Evolutionary conservation across 257 asterid species (phyloP).

Genomic region (Mitragyna speciosa): DNA sequence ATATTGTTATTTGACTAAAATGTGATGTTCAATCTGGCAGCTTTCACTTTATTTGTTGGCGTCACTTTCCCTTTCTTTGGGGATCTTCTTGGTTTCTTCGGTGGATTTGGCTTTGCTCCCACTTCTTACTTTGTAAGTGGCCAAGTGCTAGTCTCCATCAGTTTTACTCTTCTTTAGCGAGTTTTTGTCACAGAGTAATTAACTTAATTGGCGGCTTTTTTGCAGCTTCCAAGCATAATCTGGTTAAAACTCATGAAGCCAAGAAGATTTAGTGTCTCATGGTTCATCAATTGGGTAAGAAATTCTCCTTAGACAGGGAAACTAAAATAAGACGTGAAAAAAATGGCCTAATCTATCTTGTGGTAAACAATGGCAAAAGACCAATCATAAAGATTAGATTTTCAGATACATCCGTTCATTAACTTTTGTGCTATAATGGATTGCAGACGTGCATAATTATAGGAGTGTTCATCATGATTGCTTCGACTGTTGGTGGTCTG

Average conservation of each 20-base stretch:
- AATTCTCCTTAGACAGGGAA: not conserved
- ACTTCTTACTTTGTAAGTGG: slow-evolving; percentile 86
- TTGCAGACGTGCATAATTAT: slow-evolving; percentile 56
- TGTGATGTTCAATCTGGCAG: slow-evolving; percentile 40
- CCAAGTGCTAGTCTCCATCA: slow-evolving; percentile 23
- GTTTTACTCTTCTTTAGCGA: not conserved
- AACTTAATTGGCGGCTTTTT: not conserved
- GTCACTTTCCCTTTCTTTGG: slow-evolving; percentile 95
- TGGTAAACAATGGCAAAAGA: not conserved
- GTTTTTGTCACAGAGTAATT: not conserved
- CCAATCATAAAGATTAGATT: not conserved
- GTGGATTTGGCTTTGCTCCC: slow-evolving; percentile 96
- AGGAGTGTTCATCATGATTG: slow-evolving; percentile 69
- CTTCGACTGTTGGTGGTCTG: slow-evolving; percentile 82
- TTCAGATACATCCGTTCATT: not conserved
- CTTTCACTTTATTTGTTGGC: slow-evolving; percentile 74
- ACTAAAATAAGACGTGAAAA: not conserved
- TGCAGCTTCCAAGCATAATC: slow-evolving; percentile 83
- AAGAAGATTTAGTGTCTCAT: slow-evolving; percentile 60
- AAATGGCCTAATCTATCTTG: not conserved
- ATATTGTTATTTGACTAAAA: no score
- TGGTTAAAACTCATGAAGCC: slow-evolving; percentile 83
- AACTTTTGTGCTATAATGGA: not conserved
- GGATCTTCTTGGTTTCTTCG: slow-evolving; percentile 93
- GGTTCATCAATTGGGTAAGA: slow-evolving; percentile 86